A percentile compares a stretch with the other conserved stretches of the same genome.
These are phyloP conservation scores for Laguncularia racemosa DNA, from an alignment of 345 rosid genomes.

Conservation along the genomic window DNA sequence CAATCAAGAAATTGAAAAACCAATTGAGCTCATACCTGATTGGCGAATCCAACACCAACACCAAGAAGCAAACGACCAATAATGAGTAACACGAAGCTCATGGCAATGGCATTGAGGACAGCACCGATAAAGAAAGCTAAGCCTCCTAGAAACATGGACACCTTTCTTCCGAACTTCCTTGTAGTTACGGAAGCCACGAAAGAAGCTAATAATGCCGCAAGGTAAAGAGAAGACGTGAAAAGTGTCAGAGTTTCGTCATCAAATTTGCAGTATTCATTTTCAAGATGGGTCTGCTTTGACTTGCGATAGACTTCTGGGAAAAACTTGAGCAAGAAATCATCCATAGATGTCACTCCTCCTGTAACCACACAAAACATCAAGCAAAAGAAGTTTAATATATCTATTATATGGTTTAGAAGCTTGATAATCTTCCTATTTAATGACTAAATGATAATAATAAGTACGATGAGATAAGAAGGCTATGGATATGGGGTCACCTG, in stretches of 20 bases:
- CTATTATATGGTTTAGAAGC: too few relatives aligned
- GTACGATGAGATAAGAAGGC: too few relatives aligned
- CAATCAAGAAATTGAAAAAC: not conserved
- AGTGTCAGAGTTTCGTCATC: conserved; percentile 50
- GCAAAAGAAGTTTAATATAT: too few relatives aligned
- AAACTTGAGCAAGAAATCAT: conserved; percentile 46
- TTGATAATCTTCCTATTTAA: too few relatives aligned
- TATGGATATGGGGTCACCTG: conserved; percentile 41
- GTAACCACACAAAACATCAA: too few relatives aligned
- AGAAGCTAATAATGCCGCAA: conserved; percentile 62
- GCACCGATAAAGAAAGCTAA: conserved; percentile 49
- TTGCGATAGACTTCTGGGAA: conserved; percentile 43
- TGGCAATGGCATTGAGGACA: conserved; percentile 51
- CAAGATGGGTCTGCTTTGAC: conserved; percentile 12
- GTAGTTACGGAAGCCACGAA: conserved; percentile 48
- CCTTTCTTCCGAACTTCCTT: conserved; percentile 47
- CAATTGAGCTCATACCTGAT: conserved; percentile 32
- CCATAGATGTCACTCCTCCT: conserved; percentile 86
- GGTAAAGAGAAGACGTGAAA: conserved; percentile 74
- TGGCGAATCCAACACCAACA: conserved; percentile 73
- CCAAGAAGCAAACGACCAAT: conserved; percentile 71
- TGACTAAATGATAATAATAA: too few relatives aligned
- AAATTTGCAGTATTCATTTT: conserved; percentile 65
- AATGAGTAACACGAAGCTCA: conserved; percentile 46
- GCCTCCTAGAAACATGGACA: conserved; percentile 62